Base-by-base conservation (phyloP, 1,284 basidiomycete species). In the Tilletia indica region DNA sequence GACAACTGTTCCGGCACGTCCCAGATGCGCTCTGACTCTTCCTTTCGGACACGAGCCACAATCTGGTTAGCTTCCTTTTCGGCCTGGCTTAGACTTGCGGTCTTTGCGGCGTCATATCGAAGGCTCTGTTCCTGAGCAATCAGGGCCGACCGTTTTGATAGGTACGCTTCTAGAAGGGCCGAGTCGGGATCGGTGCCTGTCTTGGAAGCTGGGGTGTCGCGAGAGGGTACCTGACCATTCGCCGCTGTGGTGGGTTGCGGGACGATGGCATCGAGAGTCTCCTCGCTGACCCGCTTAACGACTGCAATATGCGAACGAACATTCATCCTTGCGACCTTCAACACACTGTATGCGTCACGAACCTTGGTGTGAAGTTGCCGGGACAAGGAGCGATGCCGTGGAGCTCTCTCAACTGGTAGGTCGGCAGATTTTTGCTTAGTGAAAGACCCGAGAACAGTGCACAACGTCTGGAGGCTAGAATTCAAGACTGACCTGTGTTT, bases 281-380 rank as follows among this genome's bases (percentile, higher is more conserved):
- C 61, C 2, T 64, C 61, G 16, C 19, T 39, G 36, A 64, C 14
- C 31, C 9, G 34, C 38, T 38, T 3, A 6, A 64, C 36, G 61
- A 64, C 61, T 8, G 61, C 61, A n/a, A 64, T 64, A 4, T 64
- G 61, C 16, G 61, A 64, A 9, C 61, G 61, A 39, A 64, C 61
- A 34, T 64, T 64, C 61, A 64, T 64, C 6, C 12, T 21, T 45
- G 9, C 42, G 42, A 14, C 1, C 42, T 45, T 45, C 42, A 45
- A 14, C 42, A 45, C 6, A 45, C 6, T 1, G 42, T 45, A 8
- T 45, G 42, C 42, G 42, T 8, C 42, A 45, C 0, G 42, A 9
- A 31, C 14, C 42, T 45, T 45, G 42, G 42, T 45, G 42, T 45
- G 42, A 45, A 14, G 42, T 45, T 45, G 0, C 42, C 42, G 42